Evolutionary conservation across 495 filamentous ascomycete species (phyloP).

Genomic region (Hyaloscypha bicolor): DNA sequence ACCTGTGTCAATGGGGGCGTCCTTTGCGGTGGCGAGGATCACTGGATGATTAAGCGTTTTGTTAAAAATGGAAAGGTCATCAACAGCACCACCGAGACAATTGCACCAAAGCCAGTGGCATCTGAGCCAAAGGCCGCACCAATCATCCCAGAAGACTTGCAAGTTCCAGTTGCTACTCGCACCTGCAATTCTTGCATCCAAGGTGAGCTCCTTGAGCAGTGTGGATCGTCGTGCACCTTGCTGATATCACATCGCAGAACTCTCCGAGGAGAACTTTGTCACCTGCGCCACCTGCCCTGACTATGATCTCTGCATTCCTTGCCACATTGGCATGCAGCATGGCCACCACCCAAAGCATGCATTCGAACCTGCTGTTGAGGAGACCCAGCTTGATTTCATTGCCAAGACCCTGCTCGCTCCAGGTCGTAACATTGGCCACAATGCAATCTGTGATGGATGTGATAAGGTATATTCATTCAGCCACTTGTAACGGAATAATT

Average conservation of each 20-base stretch:
- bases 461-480: constrained; percentile 52
- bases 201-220: constrained; percentile 49
- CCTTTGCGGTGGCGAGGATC: constrained; percentile 72
- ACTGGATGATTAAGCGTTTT: constrained; percentile 93
- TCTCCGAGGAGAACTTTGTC: constrained; percentile 76
- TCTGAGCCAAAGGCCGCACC: constrained; percentile 27
- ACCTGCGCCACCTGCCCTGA: constrained; percentile 86
- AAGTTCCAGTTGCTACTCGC: constrained; percentile 52
- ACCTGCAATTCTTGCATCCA: constrained; percentile 93
- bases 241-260: constrained; percentile 49
- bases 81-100: constrained; percentile 80
- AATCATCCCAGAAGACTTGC: constrained; percentile 27
- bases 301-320: constrained; percentile 86
- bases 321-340: constrained; percentile 75
- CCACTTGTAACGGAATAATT: constrained; percentile 1
- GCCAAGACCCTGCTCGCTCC: constrained; percentile 68
- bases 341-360: constrained; percentile 91
- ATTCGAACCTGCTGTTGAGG: constrained; percentile 66
- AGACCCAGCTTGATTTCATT: constrained; percentile 53
- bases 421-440: constrained; percentile 82
- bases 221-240: neutral
- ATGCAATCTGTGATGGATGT: constrained; percentile 93
- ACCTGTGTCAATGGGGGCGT: constrained; percentile 74
- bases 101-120: constrained; percentile 60
- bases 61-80: constrained; percentile 77